Evolutionary conservation across 164 flowering plant species (phyloP).

Genomic region (Sextonia rubra): DNA sequence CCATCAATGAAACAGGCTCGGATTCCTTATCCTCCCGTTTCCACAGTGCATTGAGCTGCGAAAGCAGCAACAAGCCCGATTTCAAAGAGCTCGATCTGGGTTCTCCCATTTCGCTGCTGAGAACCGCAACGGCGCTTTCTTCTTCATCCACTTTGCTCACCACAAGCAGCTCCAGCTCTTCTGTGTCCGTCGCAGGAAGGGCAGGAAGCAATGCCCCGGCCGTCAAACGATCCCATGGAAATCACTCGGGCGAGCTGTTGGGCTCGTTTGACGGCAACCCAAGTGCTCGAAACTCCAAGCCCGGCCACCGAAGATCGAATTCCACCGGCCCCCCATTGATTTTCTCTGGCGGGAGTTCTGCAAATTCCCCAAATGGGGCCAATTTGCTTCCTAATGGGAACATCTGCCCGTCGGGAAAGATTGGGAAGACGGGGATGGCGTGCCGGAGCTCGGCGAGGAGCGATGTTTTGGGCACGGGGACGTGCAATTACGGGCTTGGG

Average conservation of each 20-base stretch:
- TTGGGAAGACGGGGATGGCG: slow-evolving; percentile 39
- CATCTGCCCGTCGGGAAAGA: slow-evolving; percentile 63
- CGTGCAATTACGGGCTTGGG: slow-evolving; percentile 81
- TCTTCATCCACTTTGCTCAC: slow-evolving; percentile 16
- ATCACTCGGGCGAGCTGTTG: slow-evolving; percentile 57
- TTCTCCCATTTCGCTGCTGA: slow-evolving; percentile 77
- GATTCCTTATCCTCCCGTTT: slow-evolving; percentile 45
- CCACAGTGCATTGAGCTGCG: slow-evolving; percentile 31
- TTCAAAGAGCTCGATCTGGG: slow-evolving; percentile 75
- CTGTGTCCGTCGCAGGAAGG: slow-evolving; percentile 47
- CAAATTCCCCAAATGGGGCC: slow-evolving; percentile 20
- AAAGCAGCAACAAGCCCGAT: slow-evolving; percentile 62
- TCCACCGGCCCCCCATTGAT: slow-evolving; percentile 51
- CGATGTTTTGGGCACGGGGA: slow-evolving; percentile 65
- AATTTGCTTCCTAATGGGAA: slow-evolving; percentile 48
- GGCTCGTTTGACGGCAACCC: slow-evolving; percentile 38
- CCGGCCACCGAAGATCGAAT: slow-evolving; percentile 46
- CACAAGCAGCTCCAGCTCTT: slow-evolving; percentile 64
- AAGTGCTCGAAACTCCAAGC: slow-evolving; percentile 23
- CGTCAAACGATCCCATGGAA: slow-evolving; percentile 21
- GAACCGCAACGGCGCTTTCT: slow-evolving; percentile 20
- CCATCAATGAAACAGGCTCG: slow-evolving; percentile 18
- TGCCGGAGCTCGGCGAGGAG: slow-evolving; percentile 20
- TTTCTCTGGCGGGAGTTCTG: slow-evolving; percentile 30
- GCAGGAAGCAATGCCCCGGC: slow-evolving; percentile 12